Percentiles rank a stretch among this genome's conserved stretches.
These are phyloP conservation scores for Nakazawaea peltata DNA, from an alignment of 805 yeast species.

Conservation along the genomic window DNA sequence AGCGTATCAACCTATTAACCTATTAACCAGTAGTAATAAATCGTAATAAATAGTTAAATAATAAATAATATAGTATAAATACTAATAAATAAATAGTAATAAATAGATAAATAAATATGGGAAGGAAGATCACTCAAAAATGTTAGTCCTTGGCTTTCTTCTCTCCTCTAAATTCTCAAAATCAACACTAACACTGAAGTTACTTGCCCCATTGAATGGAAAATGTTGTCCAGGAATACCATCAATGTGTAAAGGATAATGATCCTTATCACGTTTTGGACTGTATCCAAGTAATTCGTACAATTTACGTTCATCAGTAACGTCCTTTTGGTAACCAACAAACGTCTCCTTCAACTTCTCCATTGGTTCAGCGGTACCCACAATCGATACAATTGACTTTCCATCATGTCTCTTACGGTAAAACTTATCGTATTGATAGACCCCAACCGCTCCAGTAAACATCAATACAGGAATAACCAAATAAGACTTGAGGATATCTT, in stretches of 20 bases:
- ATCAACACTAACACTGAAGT: slow-evolving; percentile 20
- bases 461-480: slow-evolving; percentile 16
- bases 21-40: too few relatives aligned
- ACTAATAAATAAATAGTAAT: background rate
- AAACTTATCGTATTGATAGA: slow-evolving; percentile 38
- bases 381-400: slow-evolving; percentile 12
- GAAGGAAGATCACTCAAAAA: too few relatives aligned
- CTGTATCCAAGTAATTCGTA: slow-evolving; percentile 8
- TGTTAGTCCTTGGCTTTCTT: slow-evolving; percentile 19
- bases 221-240: slow-evolving; percentile 21
- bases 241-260: slow-evolving; percentile 14
- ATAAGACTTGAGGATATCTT: slow-evolving; percentile 19
- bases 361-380: background rate
- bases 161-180: slow-evolving; percentile 21
- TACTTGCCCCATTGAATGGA: slow-evolving; percentile 19
- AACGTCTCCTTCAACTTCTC: background rate
- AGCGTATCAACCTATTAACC: too few relatives aligned
- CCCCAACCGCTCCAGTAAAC: slow-evolving; percentile 28
- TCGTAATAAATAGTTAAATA: background rate
- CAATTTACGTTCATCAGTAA: slow-evolving; percentile 2
- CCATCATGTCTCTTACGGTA: slow-evolving; percentile 37
- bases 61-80: background rate
- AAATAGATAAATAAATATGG: slow-evolving; percentile 4
- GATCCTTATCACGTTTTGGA: slow-evolving; percentile 10
- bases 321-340: slow-evolving; percentile 1